Conservation (phyloP, 1,139 yeast species). For the Scheffersomyces segobiensis region DNA sequence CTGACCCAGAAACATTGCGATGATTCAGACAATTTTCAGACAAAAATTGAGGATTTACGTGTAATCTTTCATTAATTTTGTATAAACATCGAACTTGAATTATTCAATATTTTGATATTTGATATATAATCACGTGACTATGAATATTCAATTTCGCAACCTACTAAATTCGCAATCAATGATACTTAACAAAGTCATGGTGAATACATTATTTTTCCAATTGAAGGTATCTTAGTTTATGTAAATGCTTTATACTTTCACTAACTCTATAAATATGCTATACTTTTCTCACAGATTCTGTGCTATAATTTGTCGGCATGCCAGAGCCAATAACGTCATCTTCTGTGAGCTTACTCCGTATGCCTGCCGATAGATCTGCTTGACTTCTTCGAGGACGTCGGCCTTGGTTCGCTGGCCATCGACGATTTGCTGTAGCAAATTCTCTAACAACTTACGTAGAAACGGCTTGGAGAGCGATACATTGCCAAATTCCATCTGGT, state of each 20-base stretch:
- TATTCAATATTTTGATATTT: not conserved
- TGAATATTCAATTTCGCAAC: not conserved
- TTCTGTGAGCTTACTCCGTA: slow-evolving; percentile 42
- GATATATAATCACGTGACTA: not conserved
- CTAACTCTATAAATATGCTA: not conserved
- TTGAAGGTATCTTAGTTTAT: no score
- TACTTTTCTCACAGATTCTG: not conserved
- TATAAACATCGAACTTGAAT: not conserved
- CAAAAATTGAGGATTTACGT: not conserved
- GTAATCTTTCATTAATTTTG: not conserved
- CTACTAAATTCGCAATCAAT: not conserved
- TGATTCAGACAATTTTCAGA: slow-evolving; percentile 9
- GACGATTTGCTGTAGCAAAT: slow-evolving; percentile 64
- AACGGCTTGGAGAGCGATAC: slow-evolving; percentile 87
- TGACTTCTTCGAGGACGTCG: slow-evolving; percentile 57
- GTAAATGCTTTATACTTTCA: no score
- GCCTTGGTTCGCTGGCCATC: slow-evolving; percentile 57
- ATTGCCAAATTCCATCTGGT: slow-evolving; percentile 67
- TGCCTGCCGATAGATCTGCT: slow-evolving; percentile 64
- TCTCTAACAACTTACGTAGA: slow-evolving; percentile 75
- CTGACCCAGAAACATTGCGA: slow-evolving; percentile 13
- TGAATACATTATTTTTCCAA: no score
- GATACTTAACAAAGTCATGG: not conserved
- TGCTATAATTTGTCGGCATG: slow-evolving; percentile 20
- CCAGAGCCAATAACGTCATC: slow-evolving; percentile 25